Evolutionary conservation across 306 rosid species (phyloP), one percentile per base, ranked within the genome.

Genomic region (Spatholobus suberectus): DNA sequence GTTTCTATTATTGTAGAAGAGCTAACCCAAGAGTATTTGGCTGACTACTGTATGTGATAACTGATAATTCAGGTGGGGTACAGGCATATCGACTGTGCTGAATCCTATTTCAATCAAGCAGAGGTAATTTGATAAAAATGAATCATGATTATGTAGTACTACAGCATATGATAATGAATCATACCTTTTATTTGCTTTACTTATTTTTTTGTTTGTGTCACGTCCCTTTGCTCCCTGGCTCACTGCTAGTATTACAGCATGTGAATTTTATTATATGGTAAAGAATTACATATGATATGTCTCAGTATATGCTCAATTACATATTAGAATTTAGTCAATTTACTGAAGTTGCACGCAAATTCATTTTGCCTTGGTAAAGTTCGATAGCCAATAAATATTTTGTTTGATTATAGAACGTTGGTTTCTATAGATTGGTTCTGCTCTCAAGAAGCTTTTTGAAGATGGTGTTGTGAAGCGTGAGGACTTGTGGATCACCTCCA

Each of bases 401-500:
- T 55, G 63, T 59, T 59, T 59, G 34, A 59, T 10, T 59, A 12
- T 24, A 26, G 66, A 23, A 59, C 1, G 37, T 23, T n/a, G 80
- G 7, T 3, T 76, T 67, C 0, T 74, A 70, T 65, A 92, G 97
- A 90, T 92, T 77, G 97, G 98, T 52, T 51, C 77, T 63, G 88
- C 90, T 41, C 82, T 94, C 38, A 90, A 90, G 86, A 90, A 88
- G 82, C 84, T 90, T 15, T 88, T 88, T 80, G 86, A 81, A 37
- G 92, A 86, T 52, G 97, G 91, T 24, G 86, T 88, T 8, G 95
- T 94, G 73, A 91, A 90, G 80, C 93, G 94, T 34, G 91, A 86
- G 81, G 95, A 90, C 6, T 43, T 88, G 43, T 94, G 94, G 93
- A 92, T 94, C 80, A 94, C 97, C 73, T 91, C 97, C 23, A 94